phyloP scores from a whole-genome alignment of 257 asterid species.

The Datura wrightii region DNA sequence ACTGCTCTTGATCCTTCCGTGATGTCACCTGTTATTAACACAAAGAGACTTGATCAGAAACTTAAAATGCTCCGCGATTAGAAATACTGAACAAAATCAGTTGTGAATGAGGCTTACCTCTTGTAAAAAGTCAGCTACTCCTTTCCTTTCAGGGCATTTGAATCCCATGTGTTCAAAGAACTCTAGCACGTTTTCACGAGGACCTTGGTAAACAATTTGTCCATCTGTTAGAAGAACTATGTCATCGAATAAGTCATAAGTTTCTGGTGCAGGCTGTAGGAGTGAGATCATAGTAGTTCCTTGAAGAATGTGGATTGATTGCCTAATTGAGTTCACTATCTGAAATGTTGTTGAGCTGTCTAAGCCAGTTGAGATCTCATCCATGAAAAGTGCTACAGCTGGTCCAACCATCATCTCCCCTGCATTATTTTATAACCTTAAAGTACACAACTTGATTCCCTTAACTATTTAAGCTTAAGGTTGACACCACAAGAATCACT shows the following conservation, averaged over 20 bases:
- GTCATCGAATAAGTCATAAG: slow-evolving; percentile 63
- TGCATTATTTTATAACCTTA: slow-evolving; percentile 26
- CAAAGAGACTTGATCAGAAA: neutral
- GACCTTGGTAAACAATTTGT: slow-evolving; percentile 59
- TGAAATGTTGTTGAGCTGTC: slow-evolving; percentile 70
- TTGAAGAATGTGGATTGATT: slow-evolving; percentile 55
- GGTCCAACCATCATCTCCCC: slow-evolving; percentile 77
- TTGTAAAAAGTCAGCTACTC: slow-evolving; percentile 72
- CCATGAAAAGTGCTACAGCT: slow-evolving; percentile 61
- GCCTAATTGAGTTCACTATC: slow-evolving; percentile 54
- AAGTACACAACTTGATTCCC: neutral
- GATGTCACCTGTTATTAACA: slow-evolving; percentile 56
- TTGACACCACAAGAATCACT: neutral
- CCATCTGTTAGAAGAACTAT: slow-evolving; percentile 66
- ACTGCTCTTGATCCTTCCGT: slow-evolving; percentile 60
- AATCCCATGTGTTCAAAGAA: slow-evolving; percentile 61
- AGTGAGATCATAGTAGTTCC: slow-evolving; percentile 59
- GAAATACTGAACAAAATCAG: neutral
- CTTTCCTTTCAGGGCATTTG: slow-evolving; percentile 66
- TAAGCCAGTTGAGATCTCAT: slow-evolving; percentile 65
- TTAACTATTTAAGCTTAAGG: neutral
- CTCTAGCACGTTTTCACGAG: slow-evolving; percentile 45
- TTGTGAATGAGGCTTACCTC: slow-evolving; percentile 44
- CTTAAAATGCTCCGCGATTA: neutral
- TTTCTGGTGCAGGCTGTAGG: slow-evolving; percentile 73